These are phyloP conservation scores for Neurospora africana DNA, from an alignment of 495 filamentous ascomycete genomes.

Conservation along the genomic window DNA sequence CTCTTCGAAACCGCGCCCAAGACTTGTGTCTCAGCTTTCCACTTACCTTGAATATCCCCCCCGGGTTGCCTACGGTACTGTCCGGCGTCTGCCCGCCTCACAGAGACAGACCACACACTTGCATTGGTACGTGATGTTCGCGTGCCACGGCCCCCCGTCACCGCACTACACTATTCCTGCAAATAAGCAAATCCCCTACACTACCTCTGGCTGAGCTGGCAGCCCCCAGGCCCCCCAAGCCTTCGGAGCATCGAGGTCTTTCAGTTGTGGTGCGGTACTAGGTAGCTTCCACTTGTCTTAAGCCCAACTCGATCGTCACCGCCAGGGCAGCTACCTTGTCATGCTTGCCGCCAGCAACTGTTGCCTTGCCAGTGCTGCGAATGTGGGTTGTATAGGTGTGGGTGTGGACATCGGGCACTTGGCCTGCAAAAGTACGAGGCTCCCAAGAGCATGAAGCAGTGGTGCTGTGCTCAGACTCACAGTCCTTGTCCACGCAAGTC, in stretches of 20 bases:
- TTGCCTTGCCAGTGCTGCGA: background rate
- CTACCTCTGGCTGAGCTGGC: background rate
- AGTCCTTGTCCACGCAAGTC: background rate
- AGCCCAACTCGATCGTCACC: background rate
- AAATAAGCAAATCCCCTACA: background rate
- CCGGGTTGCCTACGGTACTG: background rate
- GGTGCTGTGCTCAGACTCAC: background rate
- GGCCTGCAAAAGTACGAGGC: background rate
- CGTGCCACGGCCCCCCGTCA: background rate
- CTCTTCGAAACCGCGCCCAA: background rate
- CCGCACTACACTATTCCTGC: background rate
- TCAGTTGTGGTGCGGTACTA: background rate
- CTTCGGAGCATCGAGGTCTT: background rate
- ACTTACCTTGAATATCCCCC: background rate
- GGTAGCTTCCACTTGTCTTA: background rate
- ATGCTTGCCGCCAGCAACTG: background rate
- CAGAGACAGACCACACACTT: background rate
- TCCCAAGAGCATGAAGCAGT: background rate
- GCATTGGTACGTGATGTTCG: background rate
- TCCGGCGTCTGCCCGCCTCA: background rate
- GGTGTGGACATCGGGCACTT: background rate
- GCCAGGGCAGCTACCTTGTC: background rate
- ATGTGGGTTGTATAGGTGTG: background rate
- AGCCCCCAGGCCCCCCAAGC: background rate
- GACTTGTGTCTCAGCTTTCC: background rate